Evolutionary conservation across 139 green algal species (phyloP).

Genomic region (Diplosphaera chodatii): DNA sequence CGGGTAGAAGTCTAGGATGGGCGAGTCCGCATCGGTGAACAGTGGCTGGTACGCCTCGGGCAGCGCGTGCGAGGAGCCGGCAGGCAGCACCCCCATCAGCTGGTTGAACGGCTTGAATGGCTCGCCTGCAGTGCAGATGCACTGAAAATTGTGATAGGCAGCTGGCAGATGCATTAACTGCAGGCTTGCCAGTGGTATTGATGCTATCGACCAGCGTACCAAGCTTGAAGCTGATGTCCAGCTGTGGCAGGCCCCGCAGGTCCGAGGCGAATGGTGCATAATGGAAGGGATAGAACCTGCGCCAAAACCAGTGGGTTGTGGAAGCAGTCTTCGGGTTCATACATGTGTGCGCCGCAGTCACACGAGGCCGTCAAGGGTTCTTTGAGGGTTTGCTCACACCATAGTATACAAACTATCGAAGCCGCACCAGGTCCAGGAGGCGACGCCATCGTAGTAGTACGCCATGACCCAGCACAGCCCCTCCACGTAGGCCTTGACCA

Average conservation of each 20-base stretch:
- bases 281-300: constrained; percentile 87
- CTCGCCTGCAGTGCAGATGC: constrained; percentile 45
- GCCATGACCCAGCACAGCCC: constrained; percentile 94
- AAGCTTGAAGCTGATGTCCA: constrained; percentile 74
- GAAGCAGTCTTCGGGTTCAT: too few relatives aligned
- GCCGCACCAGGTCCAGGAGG: constrained; percentile 67
- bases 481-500: constrained; percentile 83
- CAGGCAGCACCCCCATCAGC: constrained; percentile 96
- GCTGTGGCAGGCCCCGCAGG: constrained; percentile 44
- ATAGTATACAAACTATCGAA: too few relatives aligned
- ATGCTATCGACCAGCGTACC: constrained; percentile 11
- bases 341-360: too few relatives aligned
- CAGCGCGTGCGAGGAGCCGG: constrained; percentile 77
- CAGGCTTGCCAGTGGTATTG: too few relatives aligned
- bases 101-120: constrained; percentile 97
- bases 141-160: too few relatives aligned
- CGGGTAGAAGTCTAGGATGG: constrained; percentile 97
- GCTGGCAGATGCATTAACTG: too few relatives aligned
- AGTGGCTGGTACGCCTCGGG: constrained; percentile 61
- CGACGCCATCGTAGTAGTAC: constrained; percentile 88
- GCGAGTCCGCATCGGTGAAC: constrained; percentile 72
- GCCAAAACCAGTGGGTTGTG: too few relatives aligned
- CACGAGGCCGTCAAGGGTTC: too few relatives aligned
- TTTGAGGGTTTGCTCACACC: too few relatives aligned
- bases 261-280: constrained; percentile 99